Conservation (phyloP, 306 rosid species). For the Herpetospermum pedunculosum region DNA sequence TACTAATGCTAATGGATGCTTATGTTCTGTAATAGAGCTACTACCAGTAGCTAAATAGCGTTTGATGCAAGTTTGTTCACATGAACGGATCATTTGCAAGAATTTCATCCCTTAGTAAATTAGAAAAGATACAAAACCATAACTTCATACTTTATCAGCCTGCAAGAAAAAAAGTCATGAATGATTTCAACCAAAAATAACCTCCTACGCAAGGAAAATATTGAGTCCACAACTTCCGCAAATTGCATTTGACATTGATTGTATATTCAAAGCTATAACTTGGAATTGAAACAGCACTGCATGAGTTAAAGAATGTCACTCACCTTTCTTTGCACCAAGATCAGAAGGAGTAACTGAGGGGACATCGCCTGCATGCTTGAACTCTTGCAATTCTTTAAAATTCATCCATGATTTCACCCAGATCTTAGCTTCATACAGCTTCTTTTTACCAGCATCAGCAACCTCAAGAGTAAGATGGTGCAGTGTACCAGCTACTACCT, state of each 20-base stretch:
- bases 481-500: conserved; percentile 71
- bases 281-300: neutral
- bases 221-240: neutral
- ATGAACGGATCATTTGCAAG: neutral
- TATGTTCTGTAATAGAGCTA: neutral
- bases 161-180: neutral
- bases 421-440: conserved; percentile 70
- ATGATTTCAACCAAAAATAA: neutral
- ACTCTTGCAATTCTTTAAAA: conserved; percentile 72
- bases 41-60: neutral
- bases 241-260: neutral
- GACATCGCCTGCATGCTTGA: conserved; percentile 44
- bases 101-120: neutral
- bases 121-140: neutral
- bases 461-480: conserved; percentile 68
- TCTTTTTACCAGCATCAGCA: conserved; percentile 56
- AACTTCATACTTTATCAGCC: neutral
- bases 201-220: neutral
- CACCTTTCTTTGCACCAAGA: conserved; percentile 58
- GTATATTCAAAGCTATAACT: neutral
- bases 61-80: neutral
- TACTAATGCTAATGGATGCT: neutral
- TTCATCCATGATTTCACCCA: conserved; percentile 91
- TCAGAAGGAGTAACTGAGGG: conserved; percentile 41
- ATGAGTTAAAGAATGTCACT: conserved; percentile 1